Base-by-base conservation (phyloP, 371 early-diverging fungal species). In the Mucor circinelloides region DNA sequence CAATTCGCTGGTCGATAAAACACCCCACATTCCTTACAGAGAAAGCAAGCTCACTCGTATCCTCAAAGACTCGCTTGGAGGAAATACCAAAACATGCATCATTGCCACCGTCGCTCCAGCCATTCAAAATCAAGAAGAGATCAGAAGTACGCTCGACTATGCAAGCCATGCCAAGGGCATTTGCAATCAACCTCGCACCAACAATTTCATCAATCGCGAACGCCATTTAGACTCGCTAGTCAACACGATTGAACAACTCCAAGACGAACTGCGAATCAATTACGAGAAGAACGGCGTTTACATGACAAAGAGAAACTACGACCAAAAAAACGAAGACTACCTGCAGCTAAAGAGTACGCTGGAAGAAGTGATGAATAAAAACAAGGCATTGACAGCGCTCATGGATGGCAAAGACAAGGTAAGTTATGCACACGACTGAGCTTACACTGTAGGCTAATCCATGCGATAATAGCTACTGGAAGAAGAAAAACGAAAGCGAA, bases 31-130 rank as follows among this genome's bases (percentile, higher is more conserved):
- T 31, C 99, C 99, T 0, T 99, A 95, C 62, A 83, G 94, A 57
- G 93, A 97, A 72, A 95, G 95, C 71, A 99, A 98, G 73, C 81
- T 99, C 31, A 99, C 99, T 0, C 77, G 98, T 9, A 75, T 99
- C 0, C 75, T 99, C n/a, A 95, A 97, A 78, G 95, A 96, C 74
- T 97, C 99, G 1, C 86, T 99, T 1, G 96, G 96, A 63, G 98
- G 98, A 0, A 80, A 89, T 25, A 95, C 98, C 13, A 95, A 97
- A 70, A 95, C 98, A 1, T 93, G 96, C 63, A 96, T 99, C 70
- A 94, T 98, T 56, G 98, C 97, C 6, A 94, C 93, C n/a, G 90
- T 98, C 32, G 93, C 94, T 4, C 96, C 95, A 0, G 88, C 90
- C 0, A 82, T 81, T 50, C 81, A 81, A 38, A 91, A 90, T 64